Evolutionary conservation across 306 rosid species (phyloP).

Genomic region (Pachyrhizus erosus): DNA sequence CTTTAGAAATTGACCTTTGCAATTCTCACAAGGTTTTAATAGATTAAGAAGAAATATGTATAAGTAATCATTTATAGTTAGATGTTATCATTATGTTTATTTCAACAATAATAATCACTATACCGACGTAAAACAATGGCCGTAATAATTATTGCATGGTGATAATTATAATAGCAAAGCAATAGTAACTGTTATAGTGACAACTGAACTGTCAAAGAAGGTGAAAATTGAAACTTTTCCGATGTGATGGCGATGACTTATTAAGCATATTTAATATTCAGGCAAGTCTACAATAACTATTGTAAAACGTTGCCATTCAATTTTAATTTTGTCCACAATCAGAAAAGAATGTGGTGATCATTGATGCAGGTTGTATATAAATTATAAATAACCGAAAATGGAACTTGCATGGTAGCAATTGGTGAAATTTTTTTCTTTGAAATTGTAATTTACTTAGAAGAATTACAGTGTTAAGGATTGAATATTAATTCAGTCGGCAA

Average conservation of each 20-base stretch:
- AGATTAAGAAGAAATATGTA: slow-evolving; percentile 22
- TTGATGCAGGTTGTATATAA: background rate
- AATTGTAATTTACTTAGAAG: too few relatives aligned
- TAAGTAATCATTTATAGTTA: slow-evolving; percentile 36
- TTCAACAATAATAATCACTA: slow-evolving; percentile 42
- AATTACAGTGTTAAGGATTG: too few relatives aligned
- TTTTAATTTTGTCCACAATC: background rate
- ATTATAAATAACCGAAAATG: background rate
- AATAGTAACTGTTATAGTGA: slow-evolving; percentile 42
- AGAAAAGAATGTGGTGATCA: background rate
- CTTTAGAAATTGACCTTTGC: slow-evolving; percentile 22
- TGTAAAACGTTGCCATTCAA: background rate
- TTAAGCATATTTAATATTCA: slow-evolving; percentile 1
- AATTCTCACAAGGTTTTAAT: slow-evolving; percentile 18
- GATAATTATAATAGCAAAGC: slow-evolving; percentile 39
- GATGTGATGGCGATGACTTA: slow-evolving; percentile 29
- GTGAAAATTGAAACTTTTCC: slow-evolving; percentile 24
- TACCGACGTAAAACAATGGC: slow-evolving; percentile 40
- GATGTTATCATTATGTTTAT: slow-evolving; percentile 47
- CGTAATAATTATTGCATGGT: slow-evolving; percentile 42
- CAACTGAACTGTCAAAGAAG: slow-evolving; percentile 45
- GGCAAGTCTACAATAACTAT: background rate
- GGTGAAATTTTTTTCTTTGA: background rate
- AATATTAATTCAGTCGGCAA: too few relatives aligned
- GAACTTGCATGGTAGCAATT: background rate